A percentile compares a stretch with the other conserved stretches of the same genome.
Conservation (phyloP, 345 rosid genomes). For the Rhodamnia rubescens region DNA sequence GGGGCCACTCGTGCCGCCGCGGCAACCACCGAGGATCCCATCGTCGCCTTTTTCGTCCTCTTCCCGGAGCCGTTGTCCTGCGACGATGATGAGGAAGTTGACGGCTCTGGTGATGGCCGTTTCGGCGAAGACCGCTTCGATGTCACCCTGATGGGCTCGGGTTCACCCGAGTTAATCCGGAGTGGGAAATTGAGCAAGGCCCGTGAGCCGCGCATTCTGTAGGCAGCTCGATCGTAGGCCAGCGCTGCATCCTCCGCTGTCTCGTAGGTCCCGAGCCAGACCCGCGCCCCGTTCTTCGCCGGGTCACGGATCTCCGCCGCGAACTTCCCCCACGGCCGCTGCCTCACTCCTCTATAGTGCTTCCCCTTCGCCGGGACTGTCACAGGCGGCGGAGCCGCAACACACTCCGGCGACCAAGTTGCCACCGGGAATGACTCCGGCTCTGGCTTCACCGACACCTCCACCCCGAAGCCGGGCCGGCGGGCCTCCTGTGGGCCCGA, state of each 20-base stretch:
- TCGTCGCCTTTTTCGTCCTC: constrained; percentile 16
- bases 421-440: not conserved
- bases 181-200: constrained; percentile 14
- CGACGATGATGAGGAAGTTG: constrained; percentile 18
- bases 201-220: constrained; percentile 13
- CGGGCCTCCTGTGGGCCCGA: not conserved
- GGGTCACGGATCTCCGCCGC: constrained; percentile 21
- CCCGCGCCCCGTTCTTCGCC: constrained; percentile 13
- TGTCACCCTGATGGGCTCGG: constrained; percentile 80
- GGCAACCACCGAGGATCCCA: not conserved
- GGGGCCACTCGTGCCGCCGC: not conserved
- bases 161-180: constrained; percentile 18
- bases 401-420: not conserved
- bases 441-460: constrained; percentile 23
- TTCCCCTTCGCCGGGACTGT: constrained; percentile 9
- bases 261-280: constrained; percentile 18
- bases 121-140: constrained; percentile 63
- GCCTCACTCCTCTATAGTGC: constrained; percentile 16
- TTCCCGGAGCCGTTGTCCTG: constrained; percentile 37
- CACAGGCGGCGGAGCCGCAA: constrained; percentile 1
- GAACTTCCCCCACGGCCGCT: constrained; percentile 23
- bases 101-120: constrained; percentile 45
- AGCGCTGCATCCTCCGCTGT: constrained; percentile 14
- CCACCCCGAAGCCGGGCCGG: not conserved
- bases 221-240: constrained; percentile 18